Conservation (phyloP, 139 green algal genomes). For the Limnomonas spitsbergensis region DNA sequence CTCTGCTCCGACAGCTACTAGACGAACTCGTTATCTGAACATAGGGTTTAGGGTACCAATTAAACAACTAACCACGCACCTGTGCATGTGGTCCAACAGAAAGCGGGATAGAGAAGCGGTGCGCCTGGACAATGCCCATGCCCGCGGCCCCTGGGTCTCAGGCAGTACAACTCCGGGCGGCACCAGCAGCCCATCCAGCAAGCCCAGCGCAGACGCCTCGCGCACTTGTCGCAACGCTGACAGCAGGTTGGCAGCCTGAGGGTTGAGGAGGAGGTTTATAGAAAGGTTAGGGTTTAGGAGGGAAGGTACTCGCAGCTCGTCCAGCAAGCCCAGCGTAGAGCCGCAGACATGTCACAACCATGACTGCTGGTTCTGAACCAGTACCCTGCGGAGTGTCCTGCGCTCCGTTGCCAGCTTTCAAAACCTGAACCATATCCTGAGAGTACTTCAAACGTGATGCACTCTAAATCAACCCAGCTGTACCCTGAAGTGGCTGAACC, state of each 20-base stretch:
- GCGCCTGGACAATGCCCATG: constrained; percentile 51
- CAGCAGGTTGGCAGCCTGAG: constrained; percentile 82
- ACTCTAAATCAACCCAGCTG: no score
- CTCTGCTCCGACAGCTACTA: no score
- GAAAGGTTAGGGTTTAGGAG: neutral
- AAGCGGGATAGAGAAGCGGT: constrained; percentile 82
- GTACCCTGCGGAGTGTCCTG: constrained; percentile 13
- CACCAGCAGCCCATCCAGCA: constrained; percentile 11
- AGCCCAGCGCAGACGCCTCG: constrained; percentile 12
- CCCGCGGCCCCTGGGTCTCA: neutral
- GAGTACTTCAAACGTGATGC: no score
- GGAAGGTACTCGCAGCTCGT: neutral
- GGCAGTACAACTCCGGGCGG: neutral
- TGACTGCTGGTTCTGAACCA: constrained; percentile 84
- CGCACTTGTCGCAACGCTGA: constrained; percentile 60
- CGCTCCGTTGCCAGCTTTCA: no score
- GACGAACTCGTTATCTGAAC: no score
- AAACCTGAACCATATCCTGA: no score
- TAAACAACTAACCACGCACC: no score
- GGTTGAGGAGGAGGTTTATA: neutral
- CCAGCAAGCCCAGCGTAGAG: constrained; percentile 15
- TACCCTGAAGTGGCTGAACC: no score
- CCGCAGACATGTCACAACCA: constrained; percentile 53
- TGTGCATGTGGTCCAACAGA: constrained; percentile 82
- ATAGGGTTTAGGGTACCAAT: no score